Evolutionary conservation across 371 early-diverging fungal species (phyloP), one percentile per base, ranked within the genome.

Genomic region (Lichtheimia ornata): DNA sequence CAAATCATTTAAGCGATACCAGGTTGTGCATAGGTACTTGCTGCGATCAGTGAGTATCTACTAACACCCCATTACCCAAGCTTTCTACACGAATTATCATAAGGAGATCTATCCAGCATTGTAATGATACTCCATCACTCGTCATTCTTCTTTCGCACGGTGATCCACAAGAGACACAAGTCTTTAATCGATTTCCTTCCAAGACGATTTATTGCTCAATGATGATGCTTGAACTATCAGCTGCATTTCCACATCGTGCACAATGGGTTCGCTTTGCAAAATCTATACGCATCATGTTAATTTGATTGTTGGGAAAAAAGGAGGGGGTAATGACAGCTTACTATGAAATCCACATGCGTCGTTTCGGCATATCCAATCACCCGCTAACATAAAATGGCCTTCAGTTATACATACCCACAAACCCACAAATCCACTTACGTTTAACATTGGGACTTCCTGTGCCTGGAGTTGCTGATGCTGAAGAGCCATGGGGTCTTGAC

Each of bases 211-310:
- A 35, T 35, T 35, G 35, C 11, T 35, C 35, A 35, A 35, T 35
- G 0, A 35, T 35, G 35, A 35, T 35, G 9, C 35, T 35, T 9
- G 35, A 35, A 35, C 35, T 47, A 22, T 47, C 47, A 5, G 47
- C 47, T 7, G 47, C 18, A 47, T 47, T 47, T 17, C 57, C 57
- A 28, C 57, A 56, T 43, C 57, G 43, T 13, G 57, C 62, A 41
- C 62, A 61, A 41, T 61, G 62, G 11, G 62, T 61, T 45, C 62
- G 54, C 18, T 61, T 61, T 1, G 62, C 62, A 54, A 61, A 61
- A 49, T 61, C 62, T 61, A 35, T 7, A 30, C 17, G 22, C 2
- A 5, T 41, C 27, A 7, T 5, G 22, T 17, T 22, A n/a, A 17
- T 12, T 22, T 3, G 2, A 41, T 22, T 18, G 18, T 50, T 12